Evolutionary conservation across 768 basidiomycete genomes (phyloP).

Genomic region (Trametes sanguinea): DNA sequence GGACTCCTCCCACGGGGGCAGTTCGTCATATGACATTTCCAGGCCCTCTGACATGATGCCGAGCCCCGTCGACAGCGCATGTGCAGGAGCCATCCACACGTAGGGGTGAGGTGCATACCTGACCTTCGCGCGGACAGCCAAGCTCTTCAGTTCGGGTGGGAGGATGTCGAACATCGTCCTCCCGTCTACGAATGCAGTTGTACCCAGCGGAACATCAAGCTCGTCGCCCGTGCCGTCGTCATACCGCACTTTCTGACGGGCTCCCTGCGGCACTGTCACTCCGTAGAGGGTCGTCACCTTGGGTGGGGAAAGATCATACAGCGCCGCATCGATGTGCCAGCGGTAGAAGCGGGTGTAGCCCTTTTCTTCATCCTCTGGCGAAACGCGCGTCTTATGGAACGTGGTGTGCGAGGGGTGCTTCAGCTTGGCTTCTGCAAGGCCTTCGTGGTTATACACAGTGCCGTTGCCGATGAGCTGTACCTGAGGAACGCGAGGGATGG

Average conservation of each 20-base stretch:
- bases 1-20: constrained; percentile 82
- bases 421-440: constrained; percentile 72
- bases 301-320: constrained; percentile 77
- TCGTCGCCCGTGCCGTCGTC: constrained; percentile 89
- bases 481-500: constrained; percentile 83
- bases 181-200: constrained; percentile 83
- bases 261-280: constrained; percentile 68
- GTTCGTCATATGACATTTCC: constrained; percentile 64
- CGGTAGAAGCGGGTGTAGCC: constrained; percentile 89
- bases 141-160: constrained; percentile 67
- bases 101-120: constrained; percentile 86
- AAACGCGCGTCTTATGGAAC: constrained; percentile 82
- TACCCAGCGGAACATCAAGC: constrained; percentile 79
- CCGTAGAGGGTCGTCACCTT: constrained; percentile 86
- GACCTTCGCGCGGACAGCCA: constrained; percentile 76
- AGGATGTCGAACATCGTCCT: constrained; percentile 84
- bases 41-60: constrained; percentile 80
- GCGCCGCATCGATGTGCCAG: constrained; percentile 91
- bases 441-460: constrained; percentile 76
- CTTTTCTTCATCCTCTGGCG: constrained; percentile 69
- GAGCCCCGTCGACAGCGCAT: constrained; percentile 73
- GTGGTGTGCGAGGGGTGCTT: constrained; percentile 86
- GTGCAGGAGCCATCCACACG: constrained; percentile 86
- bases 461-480: constrained; percentile 95
- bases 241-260: constrained; percentile 65